A percentile compares a stretch with the other conserved stretches of the same genome.
Conservation (phyloP, 1,284 basidiomycete genomes). For the Cryptococcus sp. region DNA sequence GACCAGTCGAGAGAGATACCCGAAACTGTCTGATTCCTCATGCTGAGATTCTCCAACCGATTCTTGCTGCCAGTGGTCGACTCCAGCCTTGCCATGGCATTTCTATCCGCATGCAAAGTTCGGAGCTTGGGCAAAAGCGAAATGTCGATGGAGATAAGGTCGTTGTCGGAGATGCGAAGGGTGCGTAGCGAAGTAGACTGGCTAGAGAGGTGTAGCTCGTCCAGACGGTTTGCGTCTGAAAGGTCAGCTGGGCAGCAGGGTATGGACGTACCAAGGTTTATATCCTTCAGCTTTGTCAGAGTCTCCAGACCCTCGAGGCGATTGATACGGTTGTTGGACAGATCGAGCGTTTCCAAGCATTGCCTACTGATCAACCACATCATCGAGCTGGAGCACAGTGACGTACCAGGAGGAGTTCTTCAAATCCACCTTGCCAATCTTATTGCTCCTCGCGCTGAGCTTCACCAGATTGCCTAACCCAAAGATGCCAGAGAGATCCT, state of each 20-base stretch:
- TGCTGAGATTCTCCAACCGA: conserved; percentile 79
- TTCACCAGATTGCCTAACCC: conserved; percentile 72
- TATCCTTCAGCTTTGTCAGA: conserved; percentile 59
- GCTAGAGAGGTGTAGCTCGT: conserved; percentile 15
- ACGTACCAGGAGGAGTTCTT: conserved; percentile 59
- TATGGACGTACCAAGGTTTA: conserved; percentile 70
- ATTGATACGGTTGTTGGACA: conserved; percentile 67
- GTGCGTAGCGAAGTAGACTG: conserved; percentile 67
- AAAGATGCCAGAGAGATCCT: conserved; percentile 69
- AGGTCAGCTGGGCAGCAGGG: neutral
- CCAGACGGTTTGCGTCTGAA: conserved; percentile 64
- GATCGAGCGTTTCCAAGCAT: conserved; percentile 74
- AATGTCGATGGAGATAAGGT: conserved; percentile 63
- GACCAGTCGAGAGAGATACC: conserved; percentile 51
- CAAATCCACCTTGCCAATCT: conserved; percentile 62
- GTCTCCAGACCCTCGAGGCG: conserved; percentile 58
- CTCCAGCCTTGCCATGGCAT: conserved; percentile 55
- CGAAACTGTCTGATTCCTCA: conserved; percentile 69
- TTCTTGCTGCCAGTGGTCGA: conserved; percentile 53
- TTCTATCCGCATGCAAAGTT: conserved; percentile 89
- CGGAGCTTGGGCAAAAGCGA: conserved; percentile 66
- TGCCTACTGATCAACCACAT: conserved; percentile 7
- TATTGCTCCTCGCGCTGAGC: conserved; percentile 75
- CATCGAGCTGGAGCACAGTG: neutral
- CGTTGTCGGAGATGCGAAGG: conserved; percentile 78